Evolutionary conservation across 2,329 filamentous ascomycete species (phyloP).

Genomic region (Colletotrichum kahawae): DNA sequence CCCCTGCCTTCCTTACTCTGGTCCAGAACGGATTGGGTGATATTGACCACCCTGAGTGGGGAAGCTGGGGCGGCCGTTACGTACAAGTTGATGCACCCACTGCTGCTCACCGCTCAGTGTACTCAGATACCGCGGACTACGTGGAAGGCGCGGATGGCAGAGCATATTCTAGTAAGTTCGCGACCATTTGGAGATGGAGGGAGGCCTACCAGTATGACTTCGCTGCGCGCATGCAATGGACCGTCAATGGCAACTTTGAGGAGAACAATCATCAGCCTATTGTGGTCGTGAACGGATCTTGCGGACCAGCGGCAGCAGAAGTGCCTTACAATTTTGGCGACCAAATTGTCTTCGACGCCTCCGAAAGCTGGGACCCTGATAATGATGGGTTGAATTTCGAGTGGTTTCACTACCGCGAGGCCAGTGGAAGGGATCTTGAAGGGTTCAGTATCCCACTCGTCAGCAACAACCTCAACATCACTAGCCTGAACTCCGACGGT

Average conservation of each 20-base stretch:
- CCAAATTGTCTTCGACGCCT: slow-evolving; percentile 47
- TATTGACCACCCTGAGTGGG: slow-evolving; percentile 49
- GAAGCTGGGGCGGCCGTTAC: slow-evolving; percentile 56
- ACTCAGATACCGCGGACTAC: slow-evolving; percentile 31
- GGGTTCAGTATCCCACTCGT: not conserved
- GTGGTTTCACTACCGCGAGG: slow-evolving; percentile 53
- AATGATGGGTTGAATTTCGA: slow-evolving; percentile 45
- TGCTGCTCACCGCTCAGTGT: slow-evolving; percentile 7
- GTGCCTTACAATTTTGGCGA: slow-evolving; percentile 37
- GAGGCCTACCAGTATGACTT: slow-evolving; percentile 45
- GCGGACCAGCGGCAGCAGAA: slow-evolving; percentile 38
- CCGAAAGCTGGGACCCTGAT: slow-evolving; percentile 50
- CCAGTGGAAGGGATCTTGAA: not conserved
- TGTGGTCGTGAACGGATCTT: slow-evolving; percentile 43
- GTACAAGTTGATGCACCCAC: slow-evolving; percentile 9
- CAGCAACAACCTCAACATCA: slow-evolving; percentile 30
- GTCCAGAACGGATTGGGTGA: slow-evolving; percentile 53
- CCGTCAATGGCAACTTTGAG: slow-evolving; percentile 25
- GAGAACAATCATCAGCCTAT: slow-evolving; percentile 52
- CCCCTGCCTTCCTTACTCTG: slow-evolving; percentile 52
- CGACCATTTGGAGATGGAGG: slow-evolving; percentile 46
- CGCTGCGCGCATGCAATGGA: slow-evolving; percentile 45
- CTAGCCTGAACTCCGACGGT: slow-evolving; percentile 22
- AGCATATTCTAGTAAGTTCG: slow-evolving; percentile 30
- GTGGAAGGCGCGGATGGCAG: slow-evolving; percentile 32